Evolutionary conservation across 768 basidiomycete genomes (phyloP).

Genomic region (Punctularia strigosozonata): DNA sequence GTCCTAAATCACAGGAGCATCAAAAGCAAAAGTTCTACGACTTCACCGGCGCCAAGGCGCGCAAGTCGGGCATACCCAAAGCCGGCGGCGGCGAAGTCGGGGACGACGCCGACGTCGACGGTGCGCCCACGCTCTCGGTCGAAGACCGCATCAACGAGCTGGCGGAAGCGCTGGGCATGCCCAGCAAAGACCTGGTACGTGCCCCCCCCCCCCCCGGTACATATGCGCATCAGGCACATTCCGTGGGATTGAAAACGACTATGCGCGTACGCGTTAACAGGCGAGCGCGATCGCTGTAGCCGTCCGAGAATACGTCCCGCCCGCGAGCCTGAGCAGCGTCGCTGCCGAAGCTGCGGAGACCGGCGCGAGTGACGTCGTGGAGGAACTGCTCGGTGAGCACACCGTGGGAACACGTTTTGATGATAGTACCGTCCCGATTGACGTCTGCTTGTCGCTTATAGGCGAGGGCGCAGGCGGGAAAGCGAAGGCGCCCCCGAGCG

Average conservation of each 20-base stretch:
- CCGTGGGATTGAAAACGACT: too few species aligned
- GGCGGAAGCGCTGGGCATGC: slow-evolving; percentile 51
- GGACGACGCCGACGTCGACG: slow-evolving; percentile 4
- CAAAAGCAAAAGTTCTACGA: too few species aligned
- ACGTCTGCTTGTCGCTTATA: too few species aligned
- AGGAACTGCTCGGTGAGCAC: slow-evolving; percentile 1
- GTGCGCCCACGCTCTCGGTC: slow-evolving; percentile 19
- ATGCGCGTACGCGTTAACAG: too few species aligned
- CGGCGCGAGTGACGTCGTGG: slow-evolving; percentile 9
- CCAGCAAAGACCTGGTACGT: slow-evolving; percentile 42
- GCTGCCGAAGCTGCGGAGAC: slow-evolving; percentile 30
- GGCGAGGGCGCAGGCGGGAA: background rate
- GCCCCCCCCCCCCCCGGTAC: too few species aligned
- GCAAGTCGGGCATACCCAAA: too few species aligned
- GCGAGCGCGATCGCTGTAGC: slow-evolving; percentile 54
- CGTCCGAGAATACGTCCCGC: slow-evolving; percentile 46
- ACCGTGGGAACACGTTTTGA: too few species aligned
- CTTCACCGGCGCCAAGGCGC: too few species aligned
- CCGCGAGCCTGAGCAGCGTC: slow-evolving; percentile 46
- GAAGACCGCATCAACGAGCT: slow-evolving; percentile 48
- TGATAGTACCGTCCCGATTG: too few species aligned
- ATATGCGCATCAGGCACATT: too few species aligned
- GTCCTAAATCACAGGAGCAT: too few species aligned
- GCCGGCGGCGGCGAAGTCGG: slow-evolving; percentile 4
- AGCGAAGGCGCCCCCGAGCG: background rate